Base-by-base conservation (phyloP, 352 stramenopile species). In the Aphanomyces invadans region DNA sequence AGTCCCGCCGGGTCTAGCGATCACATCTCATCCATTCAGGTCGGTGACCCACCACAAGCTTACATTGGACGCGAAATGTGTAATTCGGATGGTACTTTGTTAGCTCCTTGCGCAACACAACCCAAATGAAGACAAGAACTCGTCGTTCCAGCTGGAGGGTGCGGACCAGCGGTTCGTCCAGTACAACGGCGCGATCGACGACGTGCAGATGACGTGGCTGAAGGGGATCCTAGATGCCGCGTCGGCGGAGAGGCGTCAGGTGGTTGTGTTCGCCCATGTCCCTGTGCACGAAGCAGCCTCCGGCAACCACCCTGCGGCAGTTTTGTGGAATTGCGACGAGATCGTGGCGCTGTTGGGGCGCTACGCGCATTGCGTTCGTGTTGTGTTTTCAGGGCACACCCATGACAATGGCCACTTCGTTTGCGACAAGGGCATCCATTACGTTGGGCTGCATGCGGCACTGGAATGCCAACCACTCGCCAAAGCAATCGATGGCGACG, bases 251-350 rank as follows among this genome's bases (percentile, higher is more conserved):
- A 26, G 54, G 3, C 70, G 90, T 55, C 54, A 89, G 39, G 81
- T 92, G 36, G 49, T 94, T 10, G 57, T 94, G 10, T 92, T 92
- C 67, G 78, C 78, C 17, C 85, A 94, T 59, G 76, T 88, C 3
- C 85, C 85, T 39, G 61, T 51, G 64, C 73, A 52, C 76, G 76
- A 12, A 76, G 72, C 55, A 68, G 76, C 77, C 19, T 71, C 72
- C 49, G 46, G 46, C 2, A 23, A 23, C 1, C 61, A 68, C 29
- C 69, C 63, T 9, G 65, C 42, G 39, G 74, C 67, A 25, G 67
- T 92, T 60, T 72, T 91, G 15, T 94, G 85, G 85, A 91, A 94
- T 69, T 92, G 89, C 71, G 67, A 83, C 25, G 75, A 86, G 63
- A 66, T 92, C 21, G 59, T 92, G 21, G 66, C 70, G 25, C 51